Evolutionary conservation across 1,139 yeast species (phyloP), one percentile per base, ranked within the genome.

Genomic region (Magnusiomyces paraingens): DNA sequence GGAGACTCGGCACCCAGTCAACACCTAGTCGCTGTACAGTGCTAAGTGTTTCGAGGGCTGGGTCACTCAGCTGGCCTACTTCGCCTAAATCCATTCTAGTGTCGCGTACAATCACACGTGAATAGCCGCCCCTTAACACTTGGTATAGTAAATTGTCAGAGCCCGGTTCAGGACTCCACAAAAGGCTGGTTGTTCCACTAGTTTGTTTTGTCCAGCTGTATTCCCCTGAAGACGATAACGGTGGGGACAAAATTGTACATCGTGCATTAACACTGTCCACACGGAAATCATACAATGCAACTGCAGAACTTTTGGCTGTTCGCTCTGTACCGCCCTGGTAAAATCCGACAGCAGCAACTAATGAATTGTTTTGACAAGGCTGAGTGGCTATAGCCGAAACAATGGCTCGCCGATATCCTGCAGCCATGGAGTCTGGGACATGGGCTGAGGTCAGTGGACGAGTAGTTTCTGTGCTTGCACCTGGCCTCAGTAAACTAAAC

Each of bases 401-500:
- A 2, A 56, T 45, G 14, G 38, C 50, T 39, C 20, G 47, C 40
- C 17, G 50, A 44, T 11, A 21, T 22, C 18, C 47, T n/a, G 18
- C 35, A 12, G 41, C 20, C 15, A 51, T 4, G 1, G 29, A 29
- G 0, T 36, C 18, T 1, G 59, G 52, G 38, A 43, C n/a, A 26
- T 14, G 22, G 14, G 53, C 26, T 17, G 17, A 14, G 48, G 48
- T 17, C 45, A 55, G 1, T 55, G 22, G 10, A 40, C 47, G 29
- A 49, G n/a, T 3, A 53, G 40, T n/a, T 32, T 45, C 32, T 1
- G 60, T 57, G 10, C 41, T 53, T 1, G 58, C 47, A 1, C 62
- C 59, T 0, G 59, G 53, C 8, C 66, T 55, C 21, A 58, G 53
- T 1, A 67, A 41, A 44, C 70, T 70, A 56, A 63, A 70, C 6